A percentile compares a stretch with the other conserved stretches of the same genome.
Evolutionary conservation across 495 filamentous ascomycete genomes (phyloP).

Genomic region (Aspergillus saccharolyticus): DNA sequence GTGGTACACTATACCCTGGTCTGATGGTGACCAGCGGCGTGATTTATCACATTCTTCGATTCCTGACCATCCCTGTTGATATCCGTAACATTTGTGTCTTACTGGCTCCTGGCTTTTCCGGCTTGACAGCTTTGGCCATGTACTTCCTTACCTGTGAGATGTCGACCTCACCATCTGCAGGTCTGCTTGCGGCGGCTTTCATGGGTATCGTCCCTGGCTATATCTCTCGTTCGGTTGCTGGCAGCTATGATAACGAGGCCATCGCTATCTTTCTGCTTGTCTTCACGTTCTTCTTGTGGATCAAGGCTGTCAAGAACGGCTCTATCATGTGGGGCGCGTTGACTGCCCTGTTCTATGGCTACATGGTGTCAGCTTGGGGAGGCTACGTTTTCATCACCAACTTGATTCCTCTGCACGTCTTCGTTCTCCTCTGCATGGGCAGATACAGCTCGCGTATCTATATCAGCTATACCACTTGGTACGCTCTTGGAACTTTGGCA

Average conservation of each 20-base stretch:
- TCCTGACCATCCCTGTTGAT: constrained; percentile 90
- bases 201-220: constrained; percentile 98
- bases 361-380: constrained; percentile 99
- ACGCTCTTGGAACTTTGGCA: constrained; percentile 89
- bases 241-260: constrained; percentile 99
- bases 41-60: constrained; percentile 91
- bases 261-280: constrained; percentile 99
- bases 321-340: constrained; percentile 94
- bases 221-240: constrained; percentile 94
- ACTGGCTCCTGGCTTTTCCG: constrained; percentile 92
- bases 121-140: constrained; percentile 86
- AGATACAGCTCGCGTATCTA: constrained; percentile 91
- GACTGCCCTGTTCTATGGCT: constrained; percentile 96
- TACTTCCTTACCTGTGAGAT: constrained; percentile 98
- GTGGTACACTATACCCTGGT: constrained; percentile 96
- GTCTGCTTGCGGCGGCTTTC: constrained; percentile 88
- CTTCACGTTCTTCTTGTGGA: constrained; percentile 98
- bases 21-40: constrained; percentile 98
- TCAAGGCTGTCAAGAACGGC: constrained; percentile 94
- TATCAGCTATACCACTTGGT: constrained; percentile 97
- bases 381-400: constrained; percentile 99
- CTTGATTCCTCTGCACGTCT: constrained; percentile 89
- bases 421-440: constrained; percentile 95
- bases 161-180: constrained; percentile 84
- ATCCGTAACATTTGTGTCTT: constrained; percentile 99